These are phyloP conservation scores for Pulveroboletus sp. DNA, from an alignment of 768 basidiomycete species.

Conservation along the genomic window DNA sequence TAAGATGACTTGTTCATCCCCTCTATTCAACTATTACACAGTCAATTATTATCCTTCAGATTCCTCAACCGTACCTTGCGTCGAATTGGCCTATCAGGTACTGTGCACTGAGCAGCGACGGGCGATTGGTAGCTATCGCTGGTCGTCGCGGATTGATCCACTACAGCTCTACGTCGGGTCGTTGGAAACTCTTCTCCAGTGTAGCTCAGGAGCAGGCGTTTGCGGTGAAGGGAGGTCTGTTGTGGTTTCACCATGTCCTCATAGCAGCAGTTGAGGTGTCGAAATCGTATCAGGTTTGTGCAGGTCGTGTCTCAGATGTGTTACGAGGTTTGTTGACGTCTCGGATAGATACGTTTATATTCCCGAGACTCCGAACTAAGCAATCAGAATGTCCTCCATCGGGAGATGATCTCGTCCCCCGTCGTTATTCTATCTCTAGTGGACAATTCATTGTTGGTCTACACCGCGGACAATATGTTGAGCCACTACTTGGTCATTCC, in stretches of 20 bases:
- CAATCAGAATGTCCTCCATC: conserved; percentile 77
- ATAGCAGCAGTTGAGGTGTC: conserved; percentile 84
- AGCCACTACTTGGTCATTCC: conserved; percentile 90
- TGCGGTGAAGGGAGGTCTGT: conserved; percentile 79
- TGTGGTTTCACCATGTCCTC: conserved; percentile 97
- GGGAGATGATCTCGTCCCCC: conserved; percentile 68
- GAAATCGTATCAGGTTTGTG: conserved; percentile 67
- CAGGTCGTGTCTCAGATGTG: not conserved
- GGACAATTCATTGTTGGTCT: conserved; percentile 92
- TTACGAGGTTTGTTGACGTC: not conserved
- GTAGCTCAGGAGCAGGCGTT: conserved; percentile 85
- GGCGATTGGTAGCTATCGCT: conserved; percentile 86
- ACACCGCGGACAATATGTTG: conserved; percentile 90
- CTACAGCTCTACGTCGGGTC: conserved; percentile 88
- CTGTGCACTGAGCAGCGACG: conserved; percentile 86
- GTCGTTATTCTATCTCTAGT: conserved; percentile 87
- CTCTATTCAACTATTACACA: not conserved
- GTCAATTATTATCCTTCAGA: conserved; percentile 40
- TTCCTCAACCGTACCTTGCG: conserved; percentile 83
- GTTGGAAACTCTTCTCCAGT: conserved; percentile 89
- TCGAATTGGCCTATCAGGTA: conserved; percentile 94
- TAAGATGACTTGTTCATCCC: conserved; percentile 17
- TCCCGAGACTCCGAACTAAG: conserved; percentile 87
- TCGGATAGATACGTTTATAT: conserved; percentile 77
- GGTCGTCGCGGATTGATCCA: conserved; percentile 88